A percentile compares a stretch with the other conserved stretches of the same genome.
Evolutionary conservation across 495 filamentous ascomycete species (phyloP).

Genomic region (Daldinia childiae): DNA sequence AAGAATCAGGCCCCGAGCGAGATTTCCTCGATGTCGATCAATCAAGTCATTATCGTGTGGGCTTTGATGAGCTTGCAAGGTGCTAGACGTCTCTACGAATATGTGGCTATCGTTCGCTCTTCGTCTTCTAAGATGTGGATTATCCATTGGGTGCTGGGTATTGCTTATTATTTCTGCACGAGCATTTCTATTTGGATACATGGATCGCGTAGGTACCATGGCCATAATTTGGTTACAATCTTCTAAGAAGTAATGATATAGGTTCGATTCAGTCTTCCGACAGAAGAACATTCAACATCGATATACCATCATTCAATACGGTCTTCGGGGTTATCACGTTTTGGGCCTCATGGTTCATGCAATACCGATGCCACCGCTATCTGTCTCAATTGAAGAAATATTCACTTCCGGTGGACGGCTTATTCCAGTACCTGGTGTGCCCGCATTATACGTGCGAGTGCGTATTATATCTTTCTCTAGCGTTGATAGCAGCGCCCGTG

Average conservation of each 20-base stretch:
- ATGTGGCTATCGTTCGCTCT: constrained; percentile 66
- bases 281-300: constrained; percentile 38
- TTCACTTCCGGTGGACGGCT: constrained; percentile 71
- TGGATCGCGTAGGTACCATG: constrained; percentile 68
- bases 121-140: constrained; percentile 81
- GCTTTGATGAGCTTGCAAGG: constrained; percentile 78
- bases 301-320: constrained; percentile 66
- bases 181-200: constrained; percentile 87
- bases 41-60: constrained; percentile 76
- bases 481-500: constrained; percentile 75
- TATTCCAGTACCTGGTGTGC: constrained; percentile 76
- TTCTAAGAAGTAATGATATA: constrained; percentile 34
- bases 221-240: constrained; percentile 5
- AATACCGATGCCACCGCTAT: constrained; percentile 83
- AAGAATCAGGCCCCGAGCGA: constrained; percentile 41
- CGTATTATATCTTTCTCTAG: constrained; percentile 80
- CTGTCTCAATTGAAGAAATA: constrained; percentile 86
- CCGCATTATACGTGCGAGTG: constrained; percentile 96
- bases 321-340: constrained; percentile 72
- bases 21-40: constrained; percentile 63
- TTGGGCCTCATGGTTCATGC: constrained; percentile 75
- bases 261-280: constrained; percentile 41
- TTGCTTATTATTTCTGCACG: constrained; percentile 77
- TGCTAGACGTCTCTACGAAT: constrained; percentile 77
- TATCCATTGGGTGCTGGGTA: constrained; percentile 80